Conservation (phyloP, 2,329 filamentous ascomycete genomes). For the Cladophialophora chaetospira region DNA sequence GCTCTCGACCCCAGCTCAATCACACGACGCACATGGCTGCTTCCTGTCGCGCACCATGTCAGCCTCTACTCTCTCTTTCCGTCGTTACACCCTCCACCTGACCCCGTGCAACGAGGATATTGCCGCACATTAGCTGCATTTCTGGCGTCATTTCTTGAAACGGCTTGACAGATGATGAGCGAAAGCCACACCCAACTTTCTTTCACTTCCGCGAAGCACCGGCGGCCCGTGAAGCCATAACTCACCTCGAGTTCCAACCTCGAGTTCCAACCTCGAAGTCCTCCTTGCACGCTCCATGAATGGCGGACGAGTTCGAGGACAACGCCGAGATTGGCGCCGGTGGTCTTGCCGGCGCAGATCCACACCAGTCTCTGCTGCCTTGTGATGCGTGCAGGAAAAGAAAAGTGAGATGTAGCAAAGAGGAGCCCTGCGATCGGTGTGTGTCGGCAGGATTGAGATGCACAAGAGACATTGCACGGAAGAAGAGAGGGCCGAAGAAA, state of each 20-base stretch:
- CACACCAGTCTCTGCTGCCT: conserved; percentile 29
- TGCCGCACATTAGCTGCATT: too few relatives aligned
- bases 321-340: not conserved
- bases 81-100: not conserved
- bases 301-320: not conserved
- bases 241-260: too few relatives aligned
- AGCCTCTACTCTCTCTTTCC: not conserved
- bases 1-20: not conserved
- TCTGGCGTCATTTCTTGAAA: too few relatives aligned
- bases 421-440: conserved; percentile 31
- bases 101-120: too few relatives aligned
- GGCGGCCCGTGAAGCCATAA: too few relatives aligned
- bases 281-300: not conserved
- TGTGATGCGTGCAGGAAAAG: conserved; percentile 33
- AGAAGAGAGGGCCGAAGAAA: conserved; percentile 35
- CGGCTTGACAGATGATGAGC: too few relatives aligned
- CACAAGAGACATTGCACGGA: conserved; percentile 32
- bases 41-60: not conserved
- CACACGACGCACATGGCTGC: conserved; percentile 18
- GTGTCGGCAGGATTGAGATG: conserved; percentile 28
- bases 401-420: conserved; percentile 33
- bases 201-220: too few relatives aligned
- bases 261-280: not conserved
- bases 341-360: conserved; percentile 12
- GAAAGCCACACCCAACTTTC: too few relatives aligned